These are phyloP conservation scores for Leccinellum albellum DNA, from an alignment of 768 basidiomycete genomes.

Conservation along the genomic window DNA sequence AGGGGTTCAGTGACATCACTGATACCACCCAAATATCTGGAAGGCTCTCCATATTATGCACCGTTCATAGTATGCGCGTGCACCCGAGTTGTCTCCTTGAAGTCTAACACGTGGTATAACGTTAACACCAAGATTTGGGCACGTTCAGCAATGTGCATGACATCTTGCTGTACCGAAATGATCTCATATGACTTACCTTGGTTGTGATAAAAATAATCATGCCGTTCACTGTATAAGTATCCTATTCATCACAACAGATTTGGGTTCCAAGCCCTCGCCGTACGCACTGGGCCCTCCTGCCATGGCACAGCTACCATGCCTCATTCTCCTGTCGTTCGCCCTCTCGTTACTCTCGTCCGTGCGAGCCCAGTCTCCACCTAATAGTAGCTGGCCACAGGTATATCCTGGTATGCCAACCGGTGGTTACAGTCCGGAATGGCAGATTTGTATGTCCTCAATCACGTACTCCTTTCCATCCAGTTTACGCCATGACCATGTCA, in stretches of 20 bases:
- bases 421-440: conserved; percentile 55
- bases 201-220: neutral
- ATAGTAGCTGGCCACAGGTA: conserved; percentile 32
- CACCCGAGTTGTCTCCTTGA: no score
- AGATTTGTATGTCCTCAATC: conserved; percentile 43
- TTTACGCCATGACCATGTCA: neutral
- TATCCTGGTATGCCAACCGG: conserved; percentile 42
- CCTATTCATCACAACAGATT: no score
- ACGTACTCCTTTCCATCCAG: neutral
- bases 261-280: no score
- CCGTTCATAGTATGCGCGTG: no score
- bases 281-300: neutral
- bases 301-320: neutral
- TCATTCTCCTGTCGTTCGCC: neutral
- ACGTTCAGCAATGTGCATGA: no score
- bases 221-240: neutral
- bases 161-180: no score
- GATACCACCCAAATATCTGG: no score
- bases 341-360: neutral
- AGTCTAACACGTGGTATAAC: no score
- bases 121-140: no score
- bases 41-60: no score
- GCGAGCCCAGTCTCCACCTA: neutral
- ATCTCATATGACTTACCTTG: no score
- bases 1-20: no score